Evolutionary conservation across 441 rosid species (phyloP).

Genomic region (Erodium chrysanthum): DNA sequence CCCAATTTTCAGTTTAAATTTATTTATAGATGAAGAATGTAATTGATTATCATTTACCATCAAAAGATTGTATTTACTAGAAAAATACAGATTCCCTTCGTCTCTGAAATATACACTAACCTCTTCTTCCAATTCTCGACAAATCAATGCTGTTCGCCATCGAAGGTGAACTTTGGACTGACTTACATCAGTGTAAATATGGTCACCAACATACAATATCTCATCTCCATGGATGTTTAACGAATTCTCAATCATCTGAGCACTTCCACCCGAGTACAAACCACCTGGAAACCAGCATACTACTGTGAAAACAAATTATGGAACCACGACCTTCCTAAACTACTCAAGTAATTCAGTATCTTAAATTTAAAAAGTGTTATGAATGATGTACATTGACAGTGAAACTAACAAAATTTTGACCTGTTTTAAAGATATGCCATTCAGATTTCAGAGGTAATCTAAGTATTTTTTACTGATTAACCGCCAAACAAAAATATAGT

Average conservation of each 20-base stretch:
- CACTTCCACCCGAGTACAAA: constrained; percentile 92
- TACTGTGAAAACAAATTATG: neutral
- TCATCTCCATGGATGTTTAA: constrained; percentile 83
- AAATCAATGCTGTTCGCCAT: constrained; percentile 93
- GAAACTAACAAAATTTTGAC: neutral
- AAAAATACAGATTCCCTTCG: neutral
- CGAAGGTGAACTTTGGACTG: constrained; percentile 84
- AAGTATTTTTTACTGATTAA: neutral
- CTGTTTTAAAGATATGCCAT: neutral
- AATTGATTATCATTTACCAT: neutral
- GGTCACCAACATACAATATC: constrained; percentile 88
- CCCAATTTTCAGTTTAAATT: neutral
- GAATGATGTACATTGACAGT: neutral
- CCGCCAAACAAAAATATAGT: neutral
- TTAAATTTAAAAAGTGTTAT: neutral
- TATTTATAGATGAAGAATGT: neutral
- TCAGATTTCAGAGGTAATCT: neutral
- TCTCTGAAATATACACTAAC: constrained; percentile 24
- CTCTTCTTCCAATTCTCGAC: constrained; percentile 95
- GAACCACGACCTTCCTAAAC: neutral
- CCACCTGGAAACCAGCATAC: constrained; percentile 45
- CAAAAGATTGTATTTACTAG: too few relatives aligned
- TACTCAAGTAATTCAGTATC: neutral
- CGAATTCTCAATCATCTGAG: constrained; percentile 90
- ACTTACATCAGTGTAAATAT: constrained; percentile 93